Evolutionary conservation across 495 filamentous ascomycete species (phyloP).

Genomic region (Aspergillus nidulans): DNA sequence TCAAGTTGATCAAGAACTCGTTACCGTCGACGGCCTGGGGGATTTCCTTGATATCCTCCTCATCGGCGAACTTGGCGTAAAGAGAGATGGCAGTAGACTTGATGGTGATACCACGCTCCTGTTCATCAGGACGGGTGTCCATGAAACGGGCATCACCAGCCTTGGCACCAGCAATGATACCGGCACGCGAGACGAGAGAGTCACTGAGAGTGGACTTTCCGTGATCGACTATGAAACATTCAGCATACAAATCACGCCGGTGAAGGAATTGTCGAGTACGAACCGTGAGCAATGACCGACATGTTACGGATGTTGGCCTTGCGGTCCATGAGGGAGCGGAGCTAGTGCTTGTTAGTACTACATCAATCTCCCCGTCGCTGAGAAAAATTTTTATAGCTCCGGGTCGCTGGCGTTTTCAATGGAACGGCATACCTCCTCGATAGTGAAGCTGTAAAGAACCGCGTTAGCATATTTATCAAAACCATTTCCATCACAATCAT

Average conservation of each 20-base stretch:
- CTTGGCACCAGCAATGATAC: conserved; percentile 98
- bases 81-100: conserved; percentile 99
- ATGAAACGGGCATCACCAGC: conserved; percentile 94
- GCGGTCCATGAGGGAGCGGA: conserved; percentile 96
- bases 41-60: conserved; percentile 93
- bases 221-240: conserved; percentile 78
- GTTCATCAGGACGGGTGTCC: conserved; percentile 95
- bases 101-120: conserved; percentile 99
- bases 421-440: conserved; percentile 70
- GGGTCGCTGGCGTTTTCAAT: background rate
- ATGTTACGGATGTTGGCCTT: conserved; percentile 98
- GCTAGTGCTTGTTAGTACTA: conserved; percentile 40
- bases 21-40: conserved; percentile 80
- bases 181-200: conserved; percentile 96
- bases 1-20: conserved; percentile 99
- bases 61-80: conserved; percentile 76
- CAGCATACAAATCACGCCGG: conserved; percentile 3
- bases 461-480: conserved; percentile 23
- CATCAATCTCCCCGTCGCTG: background rate
- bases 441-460: conserved; percentile 76
- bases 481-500: background rate
- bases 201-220: conserved; percentile 99
- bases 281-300: conserved; percentile 99
- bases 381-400: conserved; percentile 1
- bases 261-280: conserved; percentile 19